Evolutionary conservation across 2,329 filamentous ascomycete genomes (phyloP).

Genomic region (Chaetomiaceae sp.): DNA sequence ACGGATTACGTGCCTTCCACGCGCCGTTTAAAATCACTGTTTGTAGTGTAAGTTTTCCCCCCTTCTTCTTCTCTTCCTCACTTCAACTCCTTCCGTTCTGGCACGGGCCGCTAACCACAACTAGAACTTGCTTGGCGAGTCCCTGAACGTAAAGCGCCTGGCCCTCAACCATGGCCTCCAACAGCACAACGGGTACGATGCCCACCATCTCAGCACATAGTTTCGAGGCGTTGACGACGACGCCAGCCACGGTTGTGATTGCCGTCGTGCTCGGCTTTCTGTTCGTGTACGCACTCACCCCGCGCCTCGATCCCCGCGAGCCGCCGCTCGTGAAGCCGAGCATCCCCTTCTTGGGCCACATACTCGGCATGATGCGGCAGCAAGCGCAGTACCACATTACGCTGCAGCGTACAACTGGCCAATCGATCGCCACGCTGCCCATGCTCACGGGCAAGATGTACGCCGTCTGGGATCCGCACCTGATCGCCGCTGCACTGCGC

Average conservation of each 20-base stretch:
- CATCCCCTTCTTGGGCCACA: constrained; percentile 18
- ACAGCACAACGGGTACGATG: neutral
- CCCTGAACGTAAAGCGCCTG: no score
- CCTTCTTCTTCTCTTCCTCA: no score
- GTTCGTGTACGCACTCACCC: constrained; percentile 1
- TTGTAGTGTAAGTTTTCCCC: no score
- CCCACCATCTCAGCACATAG: neutral
- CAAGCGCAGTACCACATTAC: constrained; percentile 10
- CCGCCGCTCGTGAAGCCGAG: constrained; percentile 13
- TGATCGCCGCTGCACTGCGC: constrained; percentile 13
- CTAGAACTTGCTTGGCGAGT: no score
- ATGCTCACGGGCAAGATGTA: constrained; percentile 20
- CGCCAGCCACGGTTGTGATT: neutral
- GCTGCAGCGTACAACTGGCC: neutral
- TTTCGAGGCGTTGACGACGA: neutral
- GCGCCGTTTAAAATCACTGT: no score
- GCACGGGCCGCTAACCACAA: no score
- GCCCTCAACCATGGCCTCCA: neutral
- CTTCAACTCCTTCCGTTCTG: no score
- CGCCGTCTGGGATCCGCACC: constrained; percentile 15
- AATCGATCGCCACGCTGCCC: constrained; percentile 15
- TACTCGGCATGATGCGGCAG: constrained; percentile 15
- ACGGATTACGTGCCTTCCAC: no score
- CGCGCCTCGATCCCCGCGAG: constrained; percentile 14
- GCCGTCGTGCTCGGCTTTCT: constrained; percentile 1